Base-by-base conservation (phyloP, 1,139 yeast species). In the Blastobotrys apis region DNA sequence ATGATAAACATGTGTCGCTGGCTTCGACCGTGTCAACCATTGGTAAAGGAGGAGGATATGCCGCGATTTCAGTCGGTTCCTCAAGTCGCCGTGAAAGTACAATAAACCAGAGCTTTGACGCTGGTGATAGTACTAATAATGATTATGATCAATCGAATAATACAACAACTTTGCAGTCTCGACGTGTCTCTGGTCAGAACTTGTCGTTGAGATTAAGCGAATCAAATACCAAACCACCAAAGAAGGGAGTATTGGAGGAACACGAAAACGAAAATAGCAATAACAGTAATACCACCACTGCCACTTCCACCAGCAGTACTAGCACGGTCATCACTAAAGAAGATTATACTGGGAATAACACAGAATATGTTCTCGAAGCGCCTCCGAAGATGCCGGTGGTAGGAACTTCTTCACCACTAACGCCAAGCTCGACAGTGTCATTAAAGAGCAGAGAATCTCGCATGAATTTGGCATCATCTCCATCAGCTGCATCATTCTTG, bases 1-100 rank as follows among this genome's bases (percentile, higher is more conserved):
- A 44, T 26, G 45, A 53, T 19, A 55, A 53, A 23, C 59, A 55
- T 29, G 35, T 53, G 3, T 56, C 60, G 9, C 47, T 50, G 35
- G 49, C 52, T 5, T 56, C 58, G 3, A 55, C 58, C 8, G 38
- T 50, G 3, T 51, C 61, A 4, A 55, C 62, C 1, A 47, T 57
- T 34, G 44, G 44, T 21, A 41, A 41, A 16, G 43, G 43, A 3
- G 43, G 37, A 9, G 44, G 26, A 2, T 41, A 41, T 22, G 26
- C 44, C 8, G 36, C 39, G 3, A 37, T 41, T 10, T 29, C 36
- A 12, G 44, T 41, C 6, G 33, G 36, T 13, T 3, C 35, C 6
- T 13, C 35, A 10, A 38, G 39, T 17, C 23, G 26, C 3, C 41
- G 41, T 3, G 41, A 30, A 16, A 15, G 23, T 19, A 9, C 33